Evolutionary conservation across 1,284 basidiomycete genomes (phyloP).

Genomic region (Rhodotorula sp.): DNA sequence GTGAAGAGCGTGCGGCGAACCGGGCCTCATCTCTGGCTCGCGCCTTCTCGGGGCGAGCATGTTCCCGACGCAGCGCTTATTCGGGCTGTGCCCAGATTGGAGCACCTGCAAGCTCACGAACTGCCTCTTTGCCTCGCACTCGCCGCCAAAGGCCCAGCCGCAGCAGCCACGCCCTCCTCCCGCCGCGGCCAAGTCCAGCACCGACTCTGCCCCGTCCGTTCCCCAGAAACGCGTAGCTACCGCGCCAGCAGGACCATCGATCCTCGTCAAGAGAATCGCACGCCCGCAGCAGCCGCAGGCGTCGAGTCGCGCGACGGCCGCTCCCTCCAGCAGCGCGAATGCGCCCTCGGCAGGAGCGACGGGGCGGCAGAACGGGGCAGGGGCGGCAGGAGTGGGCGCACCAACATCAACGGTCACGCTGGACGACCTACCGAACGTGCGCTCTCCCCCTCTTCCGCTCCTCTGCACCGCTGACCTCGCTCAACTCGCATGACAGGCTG

Average conservation of each 20-base stretch:
- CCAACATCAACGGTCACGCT: slow-evolving; percentile 7
- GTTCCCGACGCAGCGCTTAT: slow-evolving; percentile 67
- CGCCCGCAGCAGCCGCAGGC: neutral
- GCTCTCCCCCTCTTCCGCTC: neutral
- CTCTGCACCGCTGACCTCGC: neutral
- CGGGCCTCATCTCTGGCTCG: neutral
- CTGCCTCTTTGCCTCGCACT: slow-evolving; percentile 67
- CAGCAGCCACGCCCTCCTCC: slow-evolving; percentile 6
- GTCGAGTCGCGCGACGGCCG: neutral
- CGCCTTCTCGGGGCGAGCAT: slow-evolving; percentile 52
- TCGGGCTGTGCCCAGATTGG: slow-evolving; percentile 65
- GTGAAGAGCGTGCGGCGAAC: too few relatives aligned
- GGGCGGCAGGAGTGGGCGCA: neutral
- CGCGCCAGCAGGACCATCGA: neutral
- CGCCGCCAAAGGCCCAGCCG: neutral
- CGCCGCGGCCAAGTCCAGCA: neutral
- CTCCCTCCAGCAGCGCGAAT: neutral
- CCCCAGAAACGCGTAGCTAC: slow-evolving; percentile 2
- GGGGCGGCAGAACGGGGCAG: neutral
- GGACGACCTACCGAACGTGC: neutral
- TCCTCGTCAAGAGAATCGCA: neutral
- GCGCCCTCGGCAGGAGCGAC: neutral
- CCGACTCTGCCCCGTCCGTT: neutral
- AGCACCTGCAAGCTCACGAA: slow-evolving; percentile 57
- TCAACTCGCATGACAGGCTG: slow-evolving; percentile 54